Percentiles rank a stretch among this genome's conserved stretches.
These are phyloP conservation scores for Phytophthora sp. DNA, from an alignment of 352 stramenopile species.

Conservation along the genomic window DNA sequence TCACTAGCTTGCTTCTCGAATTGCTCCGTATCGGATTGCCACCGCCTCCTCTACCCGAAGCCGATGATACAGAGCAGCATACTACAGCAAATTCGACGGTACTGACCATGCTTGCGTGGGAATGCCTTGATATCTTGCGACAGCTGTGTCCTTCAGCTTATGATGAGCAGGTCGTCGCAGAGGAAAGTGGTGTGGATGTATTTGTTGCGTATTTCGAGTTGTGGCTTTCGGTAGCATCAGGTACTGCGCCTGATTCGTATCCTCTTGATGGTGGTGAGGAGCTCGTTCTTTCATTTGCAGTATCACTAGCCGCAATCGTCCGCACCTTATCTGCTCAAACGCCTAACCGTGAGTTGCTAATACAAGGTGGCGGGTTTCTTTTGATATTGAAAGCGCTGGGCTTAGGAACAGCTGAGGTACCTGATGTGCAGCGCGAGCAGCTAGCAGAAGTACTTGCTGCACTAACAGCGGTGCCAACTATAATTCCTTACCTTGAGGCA, in stretches of 20 bases:
- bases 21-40: constrained; percentile 39
- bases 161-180: constrained; percentile 50
- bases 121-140: constrained; percentile 51
- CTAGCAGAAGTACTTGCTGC: constrained; percentile 27
- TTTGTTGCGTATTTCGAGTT: constrained; percentile 42
- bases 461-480: constrained; percentile 14
- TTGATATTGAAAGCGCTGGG: constrained; percentile 42
- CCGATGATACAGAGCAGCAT: not conserved
- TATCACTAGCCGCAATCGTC: constrained; percentile 25
- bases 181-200: constrained; percentile 49
- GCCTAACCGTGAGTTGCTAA: constrained; percentile 31
- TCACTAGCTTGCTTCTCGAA: constrained; percentile 41
- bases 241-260: constrained; percentile 7
- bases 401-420: constrained; percentile 14
- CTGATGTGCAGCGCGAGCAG: constrained; percentile 16
- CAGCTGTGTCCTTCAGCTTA: constrained; percentile 36
- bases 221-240: constrained; percentile 33
- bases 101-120: constrained; percentile 27
- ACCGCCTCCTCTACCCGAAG: not conserved
- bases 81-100: not conserved
- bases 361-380: constrained; percentile 44
- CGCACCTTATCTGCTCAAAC: constrained; percentile 23
- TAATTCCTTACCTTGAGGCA: constrained; percentile 17
- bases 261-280: constrained; percentile 15
- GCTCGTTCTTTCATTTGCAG: constrained; percentile 17